These are phyloP conservation scores for Lablab purpureus DNA, from an alignment of 306 rosid species.

Conservation along the genomic window DNA sequence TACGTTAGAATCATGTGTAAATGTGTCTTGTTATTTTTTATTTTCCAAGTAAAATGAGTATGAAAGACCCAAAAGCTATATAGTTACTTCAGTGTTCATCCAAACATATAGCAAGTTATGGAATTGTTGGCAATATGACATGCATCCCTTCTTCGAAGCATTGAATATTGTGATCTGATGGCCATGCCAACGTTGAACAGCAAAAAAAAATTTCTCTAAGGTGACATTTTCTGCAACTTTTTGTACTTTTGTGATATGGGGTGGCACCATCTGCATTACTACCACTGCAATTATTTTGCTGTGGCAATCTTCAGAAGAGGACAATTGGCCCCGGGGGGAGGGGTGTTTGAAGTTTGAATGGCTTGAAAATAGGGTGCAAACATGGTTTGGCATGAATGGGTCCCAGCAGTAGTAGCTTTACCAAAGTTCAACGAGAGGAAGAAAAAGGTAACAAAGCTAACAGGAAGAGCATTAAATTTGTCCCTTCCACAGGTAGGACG, in stretches of 20 bases:
- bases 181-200: background rate
- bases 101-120: background rate
- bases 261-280: constrained; percentile 11
- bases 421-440: background rate
- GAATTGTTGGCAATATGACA: background rate
- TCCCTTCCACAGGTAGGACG: constrained; percentile 59
- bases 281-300: constrained; percentile 37
- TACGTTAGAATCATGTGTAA: too few relatives aligned
- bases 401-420: constrained; percentile 35
- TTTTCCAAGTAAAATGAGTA: too few relatives aligned
- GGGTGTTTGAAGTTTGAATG: background rate
- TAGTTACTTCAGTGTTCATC: background rate
- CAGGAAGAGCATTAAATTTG: constrained; percentile 63
- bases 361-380: constrained; percentile 13
- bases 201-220: too few relatives aligned
- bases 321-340: constrained; percentile 8
- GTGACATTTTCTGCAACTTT: background rate
- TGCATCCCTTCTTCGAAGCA: background rate
- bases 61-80: background rate
- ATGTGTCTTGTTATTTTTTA: background rate
- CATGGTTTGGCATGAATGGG: constrained; percentile 12
- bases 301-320: constrained; percentile 10
- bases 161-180: constrained; percentile 1
- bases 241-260: constrained; percentile 21
- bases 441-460: constrained; percentile 5